Base-by-base conservation (phyloP, 2,329 filamentous ascomycete genomes). In the Dichotomopilus funicola region DNA sequence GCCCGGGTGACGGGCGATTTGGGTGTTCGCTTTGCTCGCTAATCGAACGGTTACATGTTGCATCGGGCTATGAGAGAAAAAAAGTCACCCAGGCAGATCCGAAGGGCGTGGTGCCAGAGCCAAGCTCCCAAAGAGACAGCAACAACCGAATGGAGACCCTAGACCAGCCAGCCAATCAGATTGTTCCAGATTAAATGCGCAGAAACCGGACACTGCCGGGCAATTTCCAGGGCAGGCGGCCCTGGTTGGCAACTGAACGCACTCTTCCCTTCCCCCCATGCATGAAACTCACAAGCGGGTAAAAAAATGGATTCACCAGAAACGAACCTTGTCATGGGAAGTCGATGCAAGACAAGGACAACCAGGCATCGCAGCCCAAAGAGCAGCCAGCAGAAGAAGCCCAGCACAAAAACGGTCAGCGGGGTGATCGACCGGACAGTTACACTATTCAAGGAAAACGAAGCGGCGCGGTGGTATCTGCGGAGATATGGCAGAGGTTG, bases 11-110 rank as follows among this genome's bases (percentile, higher is more conserved):
- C 19, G 19, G 49, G 36, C 19, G 19, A n/a, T 37, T 37, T 37
- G 50, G 27, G 43, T 54, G 49, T 59, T 53, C 53, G 55, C 45
- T 59, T 51, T 53, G 37, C 55, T 64, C 62, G 62, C 62, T 64
- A 64, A 64, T 64, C 62, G 62, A 64, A 58, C 59, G 56, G 62
- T 61, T 56, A 56, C 59, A 63, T 54, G 62, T 61, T 56, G 59
- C 59, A 63, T 64, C 62, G 61, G 59, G 46, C 53, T 44, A 46
- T 36, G 31, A 43, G 36, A 45, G 37, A 50, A 38, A 58, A 46
- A 51, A 51, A 27, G 19, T 27, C 19, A 27, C 19, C 19, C 19
- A 27, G 56, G 36, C 56, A 61, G 59, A 60, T 61, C 61, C 59
- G 60, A 61, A 54, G 31, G 19, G 49, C n/a, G 37, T 47, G 12